A percentile compares a stretch with the other conserved stretches of the same genome.
These are phyloP conservation scores for Yamadazyma paraphyllophila DNA, from an alignment of 805 yeast species.

Conservation along the genomic window DNA sequence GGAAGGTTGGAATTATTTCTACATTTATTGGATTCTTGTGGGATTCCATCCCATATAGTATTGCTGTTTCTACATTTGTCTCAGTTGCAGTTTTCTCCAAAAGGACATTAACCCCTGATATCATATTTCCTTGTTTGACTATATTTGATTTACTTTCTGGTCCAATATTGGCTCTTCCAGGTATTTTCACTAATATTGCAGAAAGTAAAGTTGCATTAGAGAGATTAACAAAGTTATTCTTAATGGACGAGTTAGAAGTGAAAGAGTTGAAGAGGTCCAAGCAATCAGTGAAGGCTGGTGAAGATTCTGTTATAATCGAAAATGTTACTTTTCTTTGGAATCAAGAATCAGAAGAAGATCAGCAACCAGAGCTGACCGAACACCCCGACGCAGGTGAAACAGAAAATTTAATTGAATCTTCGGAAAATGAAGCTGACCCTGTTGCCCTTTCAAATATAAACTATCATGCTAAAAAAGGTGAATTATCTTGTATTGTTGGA, in stretches of 20 bases:
- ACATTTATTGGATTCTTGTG: slow-evolving; percentile 34
- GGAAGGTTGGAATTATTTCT: slow-evolving; percentile 30
- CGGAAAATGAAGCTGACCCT: slow-evolving; percentile 15
- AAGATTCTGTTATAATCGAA: slow-evolving; percentile 23
- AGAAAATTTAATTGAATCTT: slow-evolving; percentile 16
- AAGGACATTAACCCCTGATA: slow-evolving; percentile 32
- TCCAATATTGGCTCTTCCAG: slow-evolving; percentile 34
- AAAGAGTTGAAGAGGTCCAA: slow-evolving; percentile 19
- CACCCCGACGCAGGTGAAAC: slow-evolving; percentile 13
- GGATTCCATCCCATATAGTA: slow-evolving; percentile 38
- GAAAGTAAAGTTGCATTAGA: slow-evolving; percentile 32
- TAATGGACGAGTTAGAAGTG: slow-evolving; percentile 32
- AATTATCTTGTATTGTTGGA: slow-evolving; percentile 42
- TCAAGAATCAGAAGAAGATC: slow-evolving; percentile 9
- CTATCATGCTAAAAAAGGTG: slow-evolving; percentile 33
- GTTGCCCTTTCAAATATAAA: slow-evolving; percentile 31
- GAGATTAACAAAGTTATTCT: slow-evolving; percentile 32
- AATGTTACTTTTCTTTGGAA: slow-evolving; percentile 35
- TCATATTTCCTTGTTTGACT: slow-evolving; percentile 40
- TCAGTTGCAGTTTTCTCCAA: slow-evolving; percentile 24
- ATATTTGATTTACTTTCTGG: slow-evolving; percentile 35
- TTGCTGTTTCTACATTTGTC: slow-evolving; percentile 33
- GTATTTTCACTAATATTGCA: slow-evolving; percentile 24
- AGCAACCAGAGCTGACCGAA: not conserved
- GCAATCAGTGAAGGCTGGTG: slow-evolving; percentile 19